Evolutionary conservation across 2,329 filamentous ascomycete species (phyloP), one percentile per base, ranked within the genome.

Genomic region (Venturia aucupariae): DNA sequence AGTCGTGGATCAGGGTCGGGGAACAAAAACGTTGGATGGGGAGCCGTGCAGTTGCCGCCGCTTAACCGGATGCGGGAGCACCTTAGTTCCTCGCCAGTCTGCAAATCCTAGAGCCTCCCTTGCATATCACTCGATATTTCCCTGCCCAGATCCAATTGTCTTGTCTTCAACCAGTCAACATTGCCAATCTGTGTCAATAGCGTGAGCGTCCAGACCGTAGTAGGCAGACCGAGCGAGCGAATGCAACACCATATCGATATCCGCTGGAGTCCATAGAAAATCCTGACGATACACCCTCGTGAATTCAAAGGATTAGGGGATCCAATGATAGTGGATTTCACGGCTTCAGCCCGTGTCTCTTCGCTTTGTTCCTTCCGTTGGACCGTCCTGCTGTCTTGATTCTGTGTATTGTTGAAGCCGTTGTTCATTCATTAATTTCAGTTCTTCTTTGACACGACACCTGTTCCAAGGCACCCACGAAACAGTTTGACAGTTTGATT

Each of bases 41-140:
- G 51, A 57, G 51, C 51, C 51, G 51, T 57, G 51, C 51, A 38
- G 35, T 15, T 38, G 30, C 51, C 51, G 51, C 51, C 51, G 51
- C 51, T 57, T 57, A 32, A 7, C 48, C 51, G 2, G 15, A 22
- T 57, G 10, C 51, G 10, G 51, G n/a, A n/a, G n/a, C n/a, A n/a
- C n/a, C 17, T 19, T 57, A 35, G 27, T 55, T 11, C 13, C 51
- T 55, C 51, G 51, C 51, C 27, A 57, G 27, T 35, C 6, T 35
- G 27, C 51, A n/a, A n/a, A 55, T 35, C 51, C 27, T 35, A 30
- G 30, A 57, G 27, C 30, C 11, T 35, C 44, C 44, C 51, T 19
- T 38, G 51, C 51, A 57, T 57, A n/a, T 57, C 51, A 57, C 19
- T 57, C 30, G 30, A 57, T 35, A 38, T 38, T 35, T n/a, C 15